Evolutionary conservation across 2,329 filamentous ascomycete species (phyloP).

Genomic region (Aspergillus transmontanensis): DNA sequence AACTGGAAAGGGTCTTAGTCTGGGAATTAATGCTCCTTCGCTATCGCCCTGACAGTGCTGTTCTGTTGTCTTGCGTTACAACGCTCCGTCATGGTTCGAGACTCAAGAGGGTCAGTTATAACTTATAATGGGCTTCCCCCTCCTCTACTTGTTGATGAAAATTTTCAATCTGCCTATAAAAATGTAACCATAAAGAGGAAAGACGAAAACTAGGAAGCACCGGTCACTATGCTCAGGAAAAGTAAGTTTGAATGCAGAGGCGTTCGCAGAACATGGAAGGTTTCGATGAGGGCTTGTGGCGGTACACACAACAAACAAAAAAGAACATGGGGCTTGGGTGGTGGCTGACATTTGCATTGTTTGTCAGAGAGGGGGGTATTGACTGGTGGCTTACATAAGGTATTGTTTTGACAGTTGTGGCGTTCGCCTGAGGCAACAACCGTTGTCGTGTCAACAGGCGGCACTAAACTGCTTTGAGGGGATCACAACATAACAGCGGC

Average conservation of each 20-base stretch:
- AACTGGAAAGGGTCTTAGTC: background rate
- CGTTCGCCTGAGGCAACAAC: slow-evolving; percentile 26
- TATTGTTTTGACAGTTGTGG: slow-evolving; percentile 12
- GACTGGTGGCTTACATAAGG: slow-evolving; percentile 13
- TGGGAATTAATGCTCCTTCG: background rate
- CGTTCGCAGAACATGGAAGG: background rate
- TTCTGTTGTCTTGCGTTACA: background rate
- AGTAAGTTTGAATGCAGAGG: background rate
- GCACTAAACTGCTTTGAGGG: slow-evolving; percentile 34
- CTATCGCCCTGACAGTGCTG: background rate
- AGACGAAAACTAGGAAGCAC: too few relatives aligned
- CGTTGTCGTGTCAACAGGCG: slow-evolving; percentile 44
- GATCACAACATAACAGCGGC: slow-evolving; percentile 45
- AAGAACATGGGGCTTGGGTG: background rate
- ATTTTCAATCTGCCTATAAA: background rate
- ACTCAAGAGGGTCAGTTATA: background rate
- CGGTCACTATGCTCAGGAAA: background rate
- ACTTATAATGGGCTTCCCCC: background rate
- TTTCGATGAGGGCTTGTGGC: background rate
- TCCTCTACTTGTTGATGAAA: background rate
- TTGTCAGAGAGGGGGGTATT: slow-evolving; percentile 8
- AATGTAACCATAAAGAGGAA: background rate
- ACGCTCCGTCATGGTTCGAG: background rate
- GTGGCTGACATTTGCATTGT: slow-evolving; percentile 13
- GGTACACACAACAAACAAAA: background rate